A percentile compares a stretch with the other conserved stretches of the same genome.
Evolutionary conservation across 2,329 filamentous ascomycete species (phyloP).

Genomic region (Tolypocladium inflatum): DNA sequence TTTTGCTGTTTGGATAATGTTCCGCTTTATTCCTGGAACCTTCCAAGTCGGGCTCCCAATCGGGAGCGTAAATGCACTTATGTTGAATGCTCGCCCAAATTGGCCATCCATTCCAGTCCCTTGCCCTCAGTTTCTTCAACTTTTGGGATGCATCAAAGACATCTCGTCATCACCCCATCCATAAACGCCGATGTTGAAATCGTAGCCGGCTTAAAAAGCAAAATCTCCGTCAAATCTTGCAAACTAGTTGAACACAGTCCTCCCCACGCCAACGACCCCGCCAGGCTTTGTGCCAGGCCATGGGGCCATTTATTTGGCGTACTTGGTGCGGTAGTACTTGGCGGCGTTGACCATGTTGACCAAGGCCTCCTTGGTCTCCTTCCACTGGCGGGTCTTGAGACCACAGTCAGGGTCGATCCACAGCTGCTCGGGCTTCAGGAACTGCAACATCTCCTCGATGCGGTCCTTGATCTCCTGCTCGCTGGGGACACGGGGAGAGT

Average conservation of each 20-base stretch:
- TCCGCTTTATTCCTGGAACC: conserved; percentile 16
- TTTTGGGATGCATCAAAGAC: conserved; percentile 26
- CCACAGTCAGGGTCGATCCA: conserved; percentile 99
- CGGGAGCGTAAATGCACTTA: conserved; percentile 25
- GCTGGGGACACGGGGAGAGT: conserved; percentile 93
- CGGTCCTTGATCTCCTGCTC: conserved; percentile 98
- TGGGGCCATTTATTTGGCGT: conserved; percentile 47
- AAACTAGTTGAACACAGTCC: conserved; percentile 19
- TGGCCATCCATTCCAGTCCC: conserved; percentile 11
- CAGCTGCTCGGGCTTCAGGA: conserved; percentile 96
- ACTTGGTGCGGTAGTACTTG: conserved; percentile 91
- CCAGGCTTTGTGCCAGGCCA: neutral
- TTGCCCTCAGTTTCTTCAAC: conserved; percentile 20
- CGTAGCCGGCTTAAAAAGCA: conserved; percentile 34
- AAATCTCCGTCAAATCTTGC: conserved; percentile 18
- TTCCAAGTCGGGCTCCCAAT: conserved; percentile 17
- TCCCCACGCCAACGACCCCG: neutral
- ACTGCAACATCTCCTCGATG: conserved; percentile 94
- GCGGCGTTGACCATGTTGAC: conserved; percentile 97
- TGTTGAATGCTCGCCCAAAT: conserved; percentile 29
- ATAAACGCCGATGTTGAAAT: conserved; percentile 52
- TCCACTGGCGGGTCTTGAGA: conserved; percentile 98
- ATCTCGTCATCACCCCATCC: conserved; percentile 23
- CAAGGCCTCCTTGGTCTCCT: conserved; percentile 94
- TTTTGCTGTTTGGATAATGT: conserved; percentile 1